phyloP scores from a whole-genome alignment of 2,329 filamentous ascomycete genomes.

The Nectriaceae sp. region DNA sequence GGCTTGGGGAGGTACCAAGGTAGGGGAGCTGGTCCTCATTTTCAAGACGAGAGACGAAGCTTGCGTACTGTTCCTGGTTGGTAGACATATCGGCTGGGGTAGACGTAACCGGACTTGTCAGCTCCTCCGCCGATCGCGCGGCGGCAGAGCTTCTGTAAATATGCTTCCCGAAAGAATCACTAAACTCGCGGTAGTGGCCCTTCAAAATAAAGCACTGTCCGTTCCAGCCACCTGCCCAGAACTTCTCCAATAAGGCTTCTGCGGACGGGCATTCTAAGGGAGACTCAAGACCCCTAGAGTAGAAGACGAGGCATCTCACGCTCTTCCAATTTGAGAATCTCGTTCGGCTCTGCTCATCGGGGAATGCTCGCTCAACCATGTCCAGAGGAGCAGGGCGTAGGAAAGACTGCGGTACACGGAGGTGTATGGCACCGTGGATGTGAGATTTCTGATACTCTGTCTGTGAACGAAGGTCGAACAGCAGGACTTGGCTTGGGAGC shows the following conservation, averaged over 20 bases:
- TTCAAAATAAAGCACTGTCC: slow-evolving; percentile 57
- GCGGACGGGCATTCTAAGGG: slow-evolving; percentile 54
- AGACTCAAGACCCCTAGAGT: slow-evolving; percentile 51
- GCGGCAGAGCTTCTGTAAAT: slow-evolving; percentile 46
- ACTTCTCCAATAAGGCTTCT: slow-evolving; percentile 45
- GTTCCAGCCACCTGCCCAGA: slow-evolving; percentile 49
- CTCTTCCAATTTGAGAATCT: slow-evolving; percentile 49
- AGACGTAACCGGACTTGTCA: slow-evolving; percentile 8
- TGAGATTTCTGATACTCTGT: slow-evolving; percentile 52
- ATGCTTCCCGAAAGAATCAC: slow-evolving; percentile 52
- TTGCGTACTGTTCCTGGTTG: slow-evolving; percentile 43
- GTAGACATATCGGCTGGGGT: slow-evolving; percentile 24
- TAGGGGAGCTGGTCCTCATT: slow-evolving; percentile 43
- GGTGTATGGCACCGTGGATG: slow-evolving; percentile 53
- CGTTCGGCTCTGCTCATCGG: slow-evolving; percentile 49
- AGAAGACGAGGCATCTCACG: slow-evolving; percentile 53
- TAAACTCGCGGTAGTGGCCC: slow-evolving; percentile 58
- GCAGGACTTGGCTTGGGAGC: slow-evolving; percentile 44
- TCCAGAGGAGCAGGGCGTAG: slow-evolving; percentile 50
- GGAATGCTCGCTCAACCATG: slow-evolving; percentile 51
- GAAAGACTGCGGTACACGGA: slow-evolving; percentile 52
- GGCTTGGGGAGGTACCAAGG: slow-evolving; percentile 39
- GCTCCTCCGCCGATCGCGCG: slow-evolving; percentile 39
- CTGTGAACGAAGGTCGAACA: slow-evolving; percentile 52
- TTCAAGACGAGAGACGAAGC: slow-evolving; percentile 47